Base-by-base conservation (phyloP, 2,329 filamentous ascomycete species). In the Fusarium pseudograminearum region DNA sequence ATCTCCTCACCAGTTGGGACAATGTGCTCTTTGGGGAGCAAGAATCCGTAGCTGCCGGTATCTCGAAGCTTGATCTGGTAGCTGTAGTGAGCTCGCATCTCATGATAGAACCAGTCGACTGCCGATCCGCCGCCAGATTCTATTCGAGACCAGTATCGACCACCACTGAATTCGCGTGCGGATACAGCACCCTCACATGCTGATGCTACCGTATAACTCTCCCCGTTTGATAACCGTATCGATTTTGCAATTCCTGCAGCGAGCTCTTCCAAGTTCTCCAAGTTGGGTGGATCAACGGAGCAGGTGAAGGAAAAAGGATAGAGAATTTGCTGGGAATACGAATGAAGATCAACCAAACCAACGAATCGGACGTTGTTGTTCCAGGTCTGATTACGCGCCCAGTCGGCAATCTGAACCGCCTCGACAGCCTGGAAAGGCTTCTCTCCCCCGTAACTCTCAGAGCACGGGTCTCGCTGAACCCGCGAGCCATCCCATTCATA, bases 41-140 rank as follows among this genome's bases (percentile, higher is more conserved):
- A 82, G 78, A 98, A 99, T 0, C 96, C 96, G 78, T 98, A 98
- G 77, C 90, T 96, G 12, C 96, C 96, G 0, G 92, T 96, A 78
- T 99, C 96, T 50, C 96, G 86, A 30, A 99, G 84, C 82, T 98
- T 98, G 80, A 96, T 91, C 83, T 98, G 96, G 78, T 97, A 98
- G 61, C 93, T 92, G 78, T 93, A 97, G 67, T 89, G 90, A 20
- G 95, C 92, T 47, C 86, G 84, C 65, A 98, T 81, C 74, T 97
- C 91, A 73, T 97, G 93, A 78, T 97, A 97, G 80, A 99, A 97
- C 89, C 93, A 98, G 80, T 98, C 96, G 42, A 98, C 89, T 3
- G 93, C 93, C 50, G 92, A 94, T 4, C 95, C 95, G 40, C 95
- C 94, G 5, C 90, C 89, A 1, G 87, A 87, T 76, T 96, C 92